Conservation (phyloP, 139 green algal species). For the Axilococcus clingmanii region DNA sequence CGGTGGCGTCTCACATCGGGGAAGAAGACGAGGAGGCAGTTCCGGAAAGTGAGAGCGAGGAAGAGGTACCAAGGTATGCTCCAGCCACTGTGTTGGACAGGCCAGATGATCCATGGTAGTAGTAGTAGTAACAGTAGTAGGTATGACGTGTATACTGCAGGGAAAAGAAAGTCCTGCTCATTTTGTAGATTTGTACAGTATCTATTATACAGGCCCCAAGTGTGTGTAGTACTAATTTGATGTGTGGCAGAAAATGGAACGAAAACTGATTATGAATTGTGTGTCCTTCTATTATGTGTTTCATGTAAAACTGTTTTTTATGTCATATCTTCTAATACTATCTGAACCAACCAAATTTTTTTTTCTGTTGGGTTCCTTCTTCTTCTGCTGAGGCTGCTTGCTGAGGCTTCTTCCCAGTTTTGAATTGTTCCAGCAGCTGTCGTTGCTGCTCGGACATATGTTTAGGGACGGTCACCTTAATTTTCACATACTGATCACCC, state of each 20-base stretch:
- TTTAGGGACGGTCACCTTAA: constrained; percentile 25
- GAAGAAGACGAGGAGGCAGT: too few relatives aligned
- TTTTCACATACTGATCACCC: constrained; percentile 54
- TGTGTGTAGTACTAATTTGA: too few relatives aligned
- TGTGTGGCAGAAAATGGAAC: neutral
- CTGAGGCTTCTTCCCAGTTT: neutral
- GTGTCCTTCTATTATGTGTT: neutral
- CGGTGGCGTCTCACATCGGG: neutral
- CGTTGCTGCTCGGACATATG: neutral
- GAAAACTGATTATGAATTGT: neutral
- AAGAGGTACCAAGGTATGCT: neutral
- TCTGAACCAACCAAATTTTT: constrained; percentile 8
- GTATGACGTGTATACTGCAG: too few relatives aligned
- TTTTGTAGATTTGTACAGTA: too few relatives aligned
- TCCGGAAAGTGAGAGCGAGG: too few relatives aligned
- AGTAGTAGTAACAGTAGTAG: too few relatives aligned
- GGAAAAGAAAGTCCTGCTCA: too few relatives aligned
- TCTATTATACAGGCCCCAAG: too few relatives aligned
- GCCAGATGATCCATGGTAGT: too few relatives aligned
- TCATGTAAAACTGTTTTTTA: neutral
- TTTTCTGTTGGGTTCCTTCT: constrained; percentile 1
- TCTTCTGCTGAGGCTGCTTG: neutral
- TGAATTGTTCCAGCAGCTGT: constrained; percentile 9
- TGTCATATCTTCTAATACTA: neutral
- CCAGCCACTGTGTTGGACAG: neutral